A percentile compares a stretch with the other conserved stretches of the same genome.
Conservation (phyloP, 2,329 filamentous ascomycete species). For the Coccinonectria pachysandricola region DNA sequence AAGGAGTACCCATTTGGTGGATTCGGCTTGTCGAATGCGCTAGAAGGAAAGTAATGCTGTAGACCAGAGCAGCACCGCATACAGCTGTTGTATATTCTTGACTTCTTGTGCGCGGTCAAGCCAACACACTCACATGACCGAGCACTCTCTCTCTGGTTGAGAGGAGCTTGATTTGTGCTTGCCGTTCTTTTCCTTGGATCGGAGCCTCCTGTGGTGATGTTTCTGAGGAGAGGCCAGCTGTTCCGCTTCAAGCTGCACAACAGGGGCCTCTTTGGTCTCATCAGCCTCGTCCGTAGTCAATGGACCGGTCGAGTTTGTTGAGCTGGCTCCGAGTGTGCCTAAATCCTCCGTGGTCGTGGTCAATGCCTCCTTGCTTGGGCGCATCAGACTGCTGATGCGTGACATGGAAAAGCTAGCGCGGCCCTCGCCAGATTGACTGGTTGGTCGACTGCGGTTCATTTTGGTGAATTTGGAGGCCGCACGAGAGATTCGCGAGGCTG, state of each 20-base stretch:
- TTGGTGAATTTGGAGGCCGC: constrained; percentile 46
- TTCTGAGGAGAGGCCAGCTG: constrained; percentile 14
- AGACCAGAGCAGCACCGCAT: too few species aligned
- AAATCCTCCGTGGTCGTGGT: constrained; percentile 17
- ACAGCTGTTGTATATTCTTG: constrained; percentile 1
- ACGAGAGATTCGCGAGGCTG: constrained; percentile 44
- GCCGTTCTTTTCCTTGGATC: constrained; percentile 30
- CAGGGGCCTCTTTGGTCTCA: constrained; percentile 13
- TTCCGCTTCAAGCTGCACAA: constrained; percentile 14
- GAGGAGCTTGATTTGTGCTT: constrained; percentile 26
- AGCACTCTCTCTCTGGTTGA: constrained; percentile 38
- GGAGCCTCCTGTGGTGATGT: constrained; percentile 25
- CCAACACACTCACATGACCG: constrained; percentile 30
- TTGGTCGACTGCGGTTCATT: constrained; percentile 41
- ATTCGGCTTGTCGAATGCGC: too few species aligned
- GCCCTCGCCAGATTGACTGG: constrained; percentile 48
- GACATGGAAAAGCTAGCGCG: constrained; percentile 48
- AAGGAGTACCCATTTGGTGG: too few species aligned
- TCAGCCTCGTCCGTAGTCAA: constrained; percentile 15
- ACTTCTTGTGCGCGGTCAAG: background rate
- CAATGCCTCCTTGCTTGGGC: constrained; percentile 38
- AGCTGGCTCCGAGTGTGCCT: constrained; percentile 15
- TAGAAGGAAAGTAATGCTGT: too few species aligned
- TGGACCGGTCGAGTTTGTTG: constrained; percentile 16
- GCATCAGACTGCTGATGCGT: constrained; percentile 42